Conservation (phyloP, 495 filamentous ascomycete species). For the Tuber brumale region DNA sequence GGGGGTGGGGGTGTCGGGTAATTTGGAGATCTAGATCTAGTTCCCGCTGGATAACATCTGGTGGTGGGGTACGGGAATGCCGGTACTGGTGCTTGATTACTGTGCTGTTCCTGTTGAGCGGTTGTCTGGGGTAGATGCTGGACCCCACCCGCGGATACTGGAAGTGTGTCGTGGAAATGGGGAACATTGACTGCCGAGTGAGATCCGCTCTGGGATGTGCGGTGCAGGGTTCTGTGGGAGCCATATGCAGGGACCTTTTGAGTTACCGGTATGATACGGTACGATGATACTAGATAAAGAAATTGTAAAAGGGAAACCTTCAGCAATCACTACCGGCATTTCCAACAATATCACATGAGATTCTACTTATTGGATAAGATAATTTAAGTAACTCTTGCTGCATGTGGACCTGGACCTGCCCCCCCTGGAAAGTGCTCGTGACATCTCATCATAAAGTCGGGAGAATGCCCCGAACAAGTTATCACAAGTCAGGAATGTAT, state of each 20-base stretch:
- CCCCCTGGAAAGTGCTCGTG: no score
- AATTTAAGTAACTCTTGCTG: no score
- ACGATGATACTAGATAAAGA: not conserved
- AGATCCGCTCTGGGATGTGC: not conserved
- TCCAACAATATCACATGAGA: no score
- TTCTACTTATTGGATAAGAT: no score
- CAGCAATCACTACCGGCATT: no score
- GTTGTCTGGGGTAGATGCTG: not conserved
- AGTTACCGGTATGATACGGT: not conserved
- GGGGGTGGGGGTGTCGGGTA: not conserved
- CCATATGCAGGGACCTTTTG: not conserved
- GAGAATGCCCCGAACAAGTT: no score
- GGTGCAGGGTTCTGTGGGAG: not conserved
- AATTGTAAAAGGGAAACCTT: no score
- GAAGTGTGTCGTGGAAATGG: not conserved
- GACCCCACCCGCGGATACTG: not conserved
- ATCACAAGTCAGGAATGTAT: no score
- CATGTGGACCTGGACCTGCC: no score
- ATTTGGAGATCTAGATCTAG: not conserved
- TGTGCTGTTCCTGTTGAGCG: not conserved
- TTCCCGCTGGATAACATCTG: not conserved
- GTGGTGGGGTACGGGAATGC: not conserved
- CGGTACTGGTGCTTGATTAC: no score
- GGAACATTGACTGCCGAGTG: not conserved
- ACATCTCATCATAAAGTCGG: no score